Conservation (phyloP, 169 alveolate genomes). For the Cryptosporidium felis region DNA sequence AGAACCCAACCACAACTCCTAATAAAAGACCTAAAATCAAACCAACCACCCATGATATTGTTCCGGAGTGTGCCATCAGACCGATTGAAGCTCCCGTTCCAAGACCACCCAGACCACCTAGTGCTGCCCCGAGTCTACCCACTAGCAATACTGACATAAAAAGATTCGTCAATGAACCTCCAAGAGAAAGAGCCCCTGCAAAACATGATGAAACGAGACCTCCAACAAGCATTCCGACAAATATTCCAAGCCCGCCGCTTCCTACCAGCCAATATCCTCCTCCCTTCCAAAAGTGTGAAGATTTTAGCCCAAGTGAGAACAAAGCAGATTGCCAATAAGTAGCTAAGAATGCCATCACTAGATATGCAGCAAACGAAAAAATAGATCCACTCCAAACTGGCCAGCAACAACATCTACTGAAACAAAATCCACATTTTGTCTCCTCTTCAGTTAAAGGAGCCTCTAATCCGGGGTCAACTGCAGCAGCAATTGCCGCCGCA, state of each 20-base stretch:
- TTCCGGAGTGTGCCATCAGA: slow-evolving; percentile 70
- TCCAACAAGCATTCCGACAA: slow-evolving; percentile 73
- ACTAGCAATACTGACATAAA: slow-evolving; percentile 71
- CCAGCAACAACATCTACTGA: slow-evolving; percentile 61
- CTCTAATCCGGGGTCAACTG: background rate
- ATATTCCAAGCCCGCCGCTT: slow-evolving; percentile 63
- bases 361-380: slow-evolving; percentile 45
- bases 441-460: slow-evolving; percentile 40
- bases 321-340: slow-evolving; percentile 66
- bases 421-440: slow-evolving; percentile 60
- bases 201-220: slow-evolving; percentile 75
- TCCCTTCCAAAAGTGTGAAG: slow-evolving; percentile 75
- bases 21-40: slow-evolving; percentile 70
- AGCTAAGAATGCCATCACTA: slow-evolving; percentile 63
- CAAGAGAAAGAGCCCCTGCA: slow-evolving; percentile 74
- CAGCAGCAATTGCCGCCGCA: background rate
- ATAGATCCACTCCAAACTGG: slow-evolving; percentile 71
- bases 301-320: slow-evolving; percentile 72
- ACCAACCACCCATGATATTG: slow-evolving; percentile 70
- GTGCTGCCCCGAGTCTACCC: slow-evolving; percentile 72
- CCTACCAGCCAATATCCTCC: slow-evolving; percentile 79
- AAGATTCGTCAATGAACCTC: slow-evolving; percentile 72
- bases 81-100: slow-evolving; percentile 68
- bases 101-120: slow-evolving; percentile 64
- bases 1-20: slow-evolving; percentile 74